Evolutionary conservation across 495 filamentous ascomycete species (phyloP), one percentile per base, ranked within the genome.

Genomic region (Penicillium pulvis): DNA sequence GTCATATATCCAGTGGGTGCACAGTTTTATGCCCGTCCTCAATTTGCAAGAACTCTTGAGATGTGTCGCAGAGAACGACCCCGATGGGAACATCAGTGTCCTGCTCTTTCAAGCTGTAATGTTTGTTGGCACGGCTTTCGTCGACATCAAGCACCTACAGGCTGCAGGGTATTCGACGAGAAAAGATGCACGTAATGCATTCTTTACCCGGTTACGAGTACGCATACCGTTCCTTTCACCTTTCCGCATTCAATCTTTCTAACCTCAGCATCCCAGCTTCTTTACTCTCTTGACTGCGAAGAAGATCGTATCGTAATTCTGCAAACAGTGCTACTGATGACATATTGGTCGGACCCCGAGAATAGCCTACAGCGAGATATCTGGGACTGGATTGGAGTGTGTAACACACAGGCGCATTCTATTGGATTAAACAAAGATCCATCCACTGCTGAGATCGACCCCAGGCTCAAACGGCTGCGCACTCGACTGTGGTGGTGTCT

Each of bases 401-500:
- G 89, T 33, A 90, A 91, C 54, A 92, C 87, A 14, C 77, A 92
- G 28, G 88, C 88, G 44, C 87, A 91, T 64, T 92, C 89, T 0
- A 91, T 93, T 56, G 90, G 90, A 3, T 76, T 93, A 0, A 88
- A 94, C 68, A 83, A 86, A 46, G 87, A 95, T 61, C 89, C 91
- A 16, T 77, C 79, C 16, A 80, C 85, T 2, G 83, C 81, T 24
- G 81, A 81, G 56, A 87, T 93, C 81, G 79, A 87, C 19, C 66
- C 73, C 8, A 77, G 78, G 48, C 83, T 80, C 12, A 65, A 67
- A 24, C 84, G 83, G 50, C 66, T 95, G 39, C 90, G 90, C 79
- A 90, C 87, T 62, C 80, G 91, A 17, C 85, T 96, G 41, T 96
- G 91, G 91, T 96, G 92, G 92, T 90, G 89, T 43, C 85, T 89